Conservation (phyloP, 352 stramenopile genomes). For the Pythium rhizo-oryzae region DNA sequence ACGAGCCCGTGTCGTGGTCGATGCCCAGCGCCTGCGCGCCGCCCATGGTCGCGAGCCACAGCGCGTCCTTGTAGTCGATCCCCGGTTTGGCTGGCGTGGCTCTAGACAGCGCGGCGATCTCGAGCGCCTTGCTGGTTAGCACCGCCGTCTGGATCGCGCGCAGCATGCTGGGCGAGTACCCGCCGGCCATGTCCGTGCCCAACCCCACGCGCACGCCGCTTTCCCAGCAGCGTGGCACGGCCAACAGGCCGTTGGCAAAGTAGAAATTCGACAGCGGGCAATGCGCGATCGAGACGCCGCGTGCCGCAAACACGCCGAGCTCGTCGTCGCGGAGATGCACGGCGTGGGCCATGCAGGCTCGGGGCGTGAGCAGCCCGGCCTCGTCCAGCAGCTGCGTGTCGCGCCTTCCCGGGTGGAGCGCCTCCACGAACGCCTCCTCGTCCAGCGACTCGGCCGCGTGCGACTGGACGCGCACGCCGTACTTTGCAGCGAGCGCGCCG, state of each 20-base stretch:
- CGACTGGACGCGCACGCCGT: conserved; percentile 80
- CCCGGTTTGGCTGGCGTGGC: not conserved
- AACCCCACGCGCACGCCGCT: conserved; percentile 62
- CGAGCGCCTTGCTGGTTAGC: conserved; percentile 66
- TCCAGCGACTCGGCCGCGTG: conserved; percentile 87
- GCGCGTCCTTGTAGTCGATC: conserved; percentile 81
- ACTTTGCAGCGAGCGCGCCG: conserved; percentile 63
- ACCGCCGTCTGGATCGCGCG: conserved; percentile 82
- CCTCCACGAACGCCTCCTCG: conserved; percentile 81
- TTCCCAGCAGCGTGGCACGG: conserved; percentile 54
- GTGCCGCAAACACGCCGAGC: conserved; percentile 48
- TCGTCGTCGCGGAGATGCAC: conserved; percentile 79
- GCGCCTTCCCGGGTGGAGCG: conserved; percentile 58
- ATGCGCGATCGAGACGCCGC: conserved; percentile 76
- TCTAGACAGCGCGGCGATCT: conserved; percentile 29
- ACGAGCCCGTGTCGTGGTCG: conserved; percentile 73
- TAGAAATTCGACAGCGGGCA: conserved; percentile 94
- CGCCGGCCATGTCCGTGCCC: conserved; percentile 91
- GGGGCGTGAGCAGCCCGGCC: conserved; percentile 62
- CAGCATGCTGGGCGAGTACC: conserved; percentile 91
- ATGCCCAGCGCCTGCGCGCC: conserved; percentile 75
- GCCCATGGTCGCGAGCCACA: conserved; percentile 88
- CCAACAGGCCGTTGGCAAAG: conserved; percentile 76
- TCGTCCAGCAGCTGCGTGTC: conserved; percentile 78
- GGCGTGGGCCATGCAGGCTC: conserved; percentile 87